These are phyloP conservation scores for Stachybotrys elegans DNA, from an alignment of 2,329 filamentous ascomycete genomes.

Conservation along the genomic window DNA sequence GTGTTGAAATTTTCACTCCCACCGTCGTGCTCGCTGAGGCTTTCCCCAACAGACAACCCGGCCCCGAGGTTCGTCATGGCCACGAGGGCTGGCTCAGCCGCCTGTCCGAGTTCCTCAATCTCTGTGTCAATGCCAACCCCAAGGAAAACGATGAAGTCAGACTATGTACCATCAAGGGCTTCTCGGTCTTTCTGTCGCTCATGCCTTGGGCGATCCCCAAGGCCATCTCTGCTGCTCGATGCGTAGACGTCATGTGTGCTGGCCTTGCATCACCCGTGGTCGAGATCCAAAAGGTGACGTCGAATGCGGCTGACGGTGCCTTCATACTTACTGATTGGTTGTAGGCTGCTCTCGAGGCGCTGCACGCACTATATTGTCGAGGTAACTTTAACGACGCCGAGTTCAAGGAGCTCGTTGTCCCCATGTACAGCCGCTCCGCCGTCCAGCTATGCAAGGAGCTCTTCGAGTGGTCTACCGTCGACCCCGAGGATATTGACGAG, in stretches of 20 bases:
- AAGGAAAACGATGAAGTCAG: slow-evolving; percentile 63
- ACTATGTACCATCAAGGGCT: slow-evolving; percentile 67
- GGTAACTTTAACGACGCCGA: slow-evolving; percentile 71
- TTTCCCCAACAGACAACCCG: slow-evolving; percentile 67
- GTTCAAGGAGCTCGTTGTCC: slow-evolving; percentile 70
- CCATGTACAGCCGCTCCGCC: slow-evolving; percentile 70
- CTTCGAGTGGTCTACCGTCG: slow-evolving; percentile 74
- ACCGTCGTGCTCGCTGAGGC: slow-evolving; percentile 67
- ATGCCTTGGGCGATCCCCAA: slow-evolving; percentile 86
- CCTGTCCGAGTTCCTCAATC: slow-evolving; percentile 66
- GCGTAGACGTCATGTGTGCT: slow-evolving; percentile 65
- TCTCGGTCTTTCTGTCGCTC: slow-evolving; percentile 72
- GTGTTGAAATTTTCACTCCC: slow-evolving; percentile 92
- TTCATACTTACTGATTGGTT: slow-evolving; percentile 16
- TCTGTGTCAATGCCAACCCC: slow-evolving; percentile 63
- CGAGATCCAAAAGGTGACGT: slow-evolving; percentile 63
- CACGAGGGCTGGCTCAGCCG: slow-evolving; percentile 84
- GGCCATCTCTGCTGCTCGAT: slow-evolving; percentile 67
- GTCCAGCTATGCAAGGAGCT: slow-evolving; percentile 68
- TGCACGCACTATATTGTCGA: slow-evolving; percentile 78
- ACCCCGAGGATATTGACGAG: slow-evolving; percentile 79
- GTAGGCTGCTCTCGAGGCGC: slow-evolving; percentile 74
- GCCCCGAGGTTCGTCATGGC: slow-evolving; percentile 66
- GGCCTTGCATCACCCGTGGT: slow-evolving; percentile 66
- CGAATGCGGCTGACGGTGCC: not conserved